Base-by-base conservation (phyloP, 2,329 filamentous ascomycete species). In the Fusarium luffae region DNA sequence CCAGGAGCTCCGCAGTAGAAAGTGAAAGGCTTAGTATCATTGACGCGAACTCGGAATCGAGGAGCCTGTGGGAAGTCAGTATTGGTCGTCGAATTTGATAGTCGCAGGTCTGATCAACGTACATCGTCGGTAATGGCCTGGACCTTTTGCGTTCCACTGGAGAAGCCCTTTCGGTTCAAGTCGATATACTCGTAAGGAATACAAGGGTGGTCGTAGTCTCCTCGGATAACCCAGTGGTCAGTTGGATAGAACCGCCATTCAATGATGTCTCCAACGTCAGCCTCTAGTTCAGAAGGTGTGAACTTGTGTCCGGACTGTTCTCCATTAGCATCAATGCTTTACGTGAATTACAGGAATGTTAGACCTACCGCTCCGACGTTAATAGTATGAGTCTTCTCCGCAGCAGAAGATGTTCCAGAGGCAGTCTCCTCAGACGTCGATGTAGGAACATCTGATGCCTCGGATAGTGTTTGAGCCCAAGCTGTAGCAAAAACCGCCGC, bases 1-100 rank as follows among this genome's bases (percentile, higher is more conserved):
- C 83, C 85, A 0, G 88, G 85, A 0, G 90, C 90, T 0, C 89
- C 87, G 68, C 90, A 93, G 77, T 93, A 93, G 77, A 87, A 92
- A 76, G 90, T 92, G 18, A 89, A 85, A 0, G 91, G 90, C 23
- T 85, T 78, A 0, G 88, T 90, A 68, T 89, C 82, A 70, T 91
- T 91, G 59, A 92, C 81, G 21, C 67, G 70, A 25, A 85, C 70
- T 43, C 75, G 72, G 60, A 77, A 86, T 40, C 74, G 78, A 21
- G 84, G 84, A 19, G 77, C 80, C 82, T 84, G 13, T 54, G 13
- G 10, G 27, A 25, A 25, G 10, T 52, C 5, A 23, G 25, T 18
- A 41, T 75, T 37, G 69, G 51, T 21, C n/a, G 54, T 14, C 23
- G 12, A n/a, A 52, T 11, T 25, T 30, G 12, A 13, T 7, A 28